Conservation (phyloP, 2,329 filamentous ascomycete species). For the Rugonectria rugulosa region DNA sequence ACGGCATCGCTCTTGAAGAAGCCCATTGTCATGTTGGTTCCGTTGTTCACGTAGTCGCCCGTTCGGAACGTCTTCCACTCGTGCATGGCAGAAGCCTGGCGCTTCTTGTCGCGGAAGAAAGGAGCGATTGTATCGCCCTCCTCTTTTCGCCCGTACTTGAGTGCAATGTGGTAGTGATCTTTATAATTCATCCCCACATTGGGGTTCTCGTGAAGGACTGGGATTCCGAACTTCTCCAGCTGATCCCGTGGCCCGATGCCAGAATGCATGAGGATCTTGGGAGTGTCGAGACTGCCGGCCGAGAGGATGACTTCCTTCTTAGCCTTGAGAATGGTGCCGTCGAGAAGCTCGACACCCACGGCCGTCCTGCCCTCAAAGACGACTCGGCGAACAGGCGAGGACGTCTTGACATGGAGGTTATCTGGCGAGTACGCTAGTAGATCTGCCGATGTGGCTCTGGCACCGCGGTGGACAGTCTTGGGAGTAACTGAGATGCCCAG, state of each 20-base stretch:
- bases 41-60: constrained; percentile 20
- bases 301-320: constrained; percentile 27
- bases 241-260: constrained; percentile 21
- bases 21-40: constrained; percentile 26
- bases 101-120: constrained; percentile 27
- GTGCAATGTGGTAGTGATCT: constrained; percentile 26
- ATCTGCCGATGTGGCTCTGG: constrained; percentile 21
- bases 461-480: constrained; percentile 22
- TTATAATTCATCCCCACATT: constrained; percentile 23
- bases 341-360: constrained; percentile 15
- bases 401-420: constrained; percentile 22
- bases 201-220: constrained; percentile 8
- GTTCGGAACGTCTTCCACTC: constrained; percentile 27
- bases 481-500: constrained; percentile 22
- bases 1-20: constrained; percentile 28
- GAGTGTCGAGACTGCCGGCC: constrained; percentile 25
- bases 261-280: constrained; percentile 28
- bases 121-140: constrained; percentile 10
- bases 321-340: constrained; percentile 15
- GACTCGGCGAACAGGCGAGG: constrained; percentile 15
- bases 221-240: constrained; percentile 7
- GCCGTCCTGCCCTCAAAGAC: constrained; percentile 17
- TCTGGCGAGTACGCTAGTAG: constrained; percentile 11
- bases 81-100: constrained; percentile 18
- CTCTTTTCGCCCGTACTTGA: constrained; percentile 26